phyloP scores from a whole-genome alignment of 441 rosid genomes.

The Croton setiger region DNA sequence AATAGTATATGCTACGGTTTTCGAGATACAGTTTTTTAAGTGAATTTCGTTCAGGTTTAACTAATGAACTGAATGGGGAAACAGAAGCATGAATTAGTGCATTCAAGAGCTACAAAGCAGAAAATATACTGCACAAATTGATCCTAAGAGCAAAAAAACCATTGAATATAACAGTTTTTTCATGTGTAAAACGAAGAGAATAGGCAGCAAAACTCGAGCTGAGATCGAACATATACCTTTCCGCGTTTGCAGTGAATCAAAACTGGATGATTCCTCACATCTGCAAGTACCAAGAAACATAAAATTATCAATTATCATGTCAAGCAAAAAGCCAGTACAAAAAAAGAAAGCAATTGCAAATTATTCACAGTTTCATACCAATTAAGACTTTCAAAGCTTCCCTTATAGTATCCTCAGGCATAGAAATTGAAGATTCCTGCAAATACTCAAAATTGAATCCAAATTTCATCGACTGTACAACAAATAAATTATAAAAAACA shows the following conservation, averaged over 20 bases:
- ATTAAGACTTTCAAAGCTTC: slow-evolving; percentile 71
- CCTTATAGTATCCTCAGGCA: slow-evolving; percentile 52
- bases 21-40: neutral
- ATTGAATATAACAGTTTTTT: neutral
- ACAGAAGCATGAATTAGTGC: neutral
- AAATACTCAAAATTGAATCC: slow-evolving; percentile 6
- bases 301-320: neutral
- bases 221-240: slow-evolving; percentile 52
- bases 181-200: neutral
- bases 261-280: slow-evolving; percentile 87
- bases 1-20: neutral
- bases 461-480: neutral
- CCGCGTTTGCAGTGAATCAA: slow-evolving; percentile 92
- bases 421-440: slow-evolving; percentile 63
- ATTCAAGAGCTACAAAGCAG: neutral
- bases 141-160: neutral
- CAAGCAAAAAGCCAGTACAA: neutral
- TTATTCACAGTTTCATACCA: slow-evolving; percentile 39
- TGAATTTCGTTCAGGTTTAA: neutral
- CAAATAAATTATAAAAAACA: neutral
- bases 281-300: slow-evolving; percentile 38
- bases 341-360: neutral
- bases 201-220: neutral
- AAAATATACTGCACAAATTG: too few relatives aligned
- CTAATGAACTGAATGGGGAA: neutral